These are phyloP conservation scores for Eucalyptus guilfoylei DNA, from an alignment of 345 rosid species.

Conservation along the genomic window DNA sequence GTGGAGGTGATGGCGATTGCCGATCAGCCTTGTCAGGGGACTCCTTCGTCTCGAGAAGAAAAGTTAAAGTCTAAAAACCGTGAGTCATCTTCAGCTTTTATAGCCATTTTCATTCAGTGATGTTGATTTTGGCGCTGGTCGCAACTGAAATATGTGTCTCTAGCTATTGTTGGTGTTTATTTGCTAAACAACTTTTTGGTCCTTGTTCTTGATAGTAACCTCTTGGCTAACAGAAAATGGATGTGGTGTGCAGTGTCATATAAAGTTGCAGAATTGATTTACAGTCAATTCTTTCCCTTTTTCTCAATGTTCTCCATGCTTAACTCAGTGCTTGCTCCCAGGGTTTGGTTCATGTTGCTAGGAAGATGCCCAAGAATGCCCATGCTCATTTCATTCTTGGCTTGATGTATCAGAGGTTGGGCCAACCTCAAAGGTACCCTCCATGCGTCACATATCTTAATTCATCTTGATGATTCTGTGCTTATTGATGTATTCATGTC, in stretches of 20 bases:
- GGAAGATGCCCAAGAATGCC: constrained; percentile 96
- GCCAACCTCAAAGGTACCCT: constrained; percentile 79
- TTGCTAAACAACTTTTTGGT: background rate
- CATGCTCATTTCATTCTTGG: constrained; percentile 98
- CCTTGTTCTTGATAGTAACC: background rate
- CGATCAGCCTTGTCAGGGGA: constrained; percentile 59
- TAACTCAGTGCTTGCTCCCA: constrained; percentile 5
- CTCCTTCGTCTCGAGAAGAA: constrained; percentile 74
- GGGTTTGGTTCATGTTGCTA: constrained; percentile 92
- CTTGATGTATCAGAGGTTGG: constrained; percentile 82
- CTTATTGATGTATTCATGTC: background rate
- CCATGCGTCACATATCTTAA: background rate
- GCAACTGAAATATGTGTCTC: background rate
- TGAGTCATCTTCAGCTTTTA: constrained; percentile 15
- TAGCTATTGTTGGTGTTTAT: background rate
- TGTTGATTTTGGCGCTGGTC: background rate
- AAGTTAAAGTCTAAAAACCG: constrained; percentile 94
- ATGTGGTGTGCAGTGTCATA: background rate
- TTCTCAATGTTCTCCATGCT: background rate
- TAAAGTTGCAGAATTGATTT: background rate
- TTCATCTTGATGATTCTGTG: background rate
- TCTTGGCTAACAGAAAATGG: background rate
- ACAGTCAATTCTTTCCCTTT: background rate
- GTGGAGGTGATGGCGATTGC: constrained; percentile 69
- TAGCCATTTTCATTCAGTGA: background rate